These are phyloP conservation scores for Moelleriella libera DNA, from an alignment of 2,329 filamentous ascomycete genomes.

Conservation along the genomic window DNA sequence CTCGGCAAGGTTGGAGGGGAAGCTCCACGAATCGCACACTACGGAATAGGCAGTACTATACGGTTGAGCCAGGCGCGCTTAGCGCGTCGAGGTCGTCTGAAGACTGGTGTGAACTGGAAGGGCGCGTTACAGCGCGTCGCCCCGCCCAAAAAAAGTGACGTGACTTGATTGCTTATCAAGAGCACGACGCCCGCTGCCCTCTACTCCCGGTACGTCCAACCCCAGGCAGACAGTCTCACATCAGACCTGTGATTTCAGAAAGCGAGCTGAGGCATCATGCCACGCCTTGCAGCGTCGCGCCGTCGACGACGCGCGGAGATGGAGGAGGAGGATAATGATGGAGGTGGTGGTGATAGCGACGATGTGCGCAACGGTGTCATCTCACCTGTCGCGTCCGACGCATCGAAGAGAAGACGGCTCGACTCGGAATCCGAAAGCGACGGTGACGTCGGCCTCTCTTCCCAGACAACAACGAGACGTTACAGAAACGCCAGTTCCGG, in stretches of 20 bases:
- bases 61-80: too few species aligned
- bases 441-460: conserved; percentile 3
- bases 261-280: not conserved
- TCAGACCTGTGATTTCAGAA: not conserved
- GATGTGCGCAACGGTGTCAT: conserved; percentile 9
- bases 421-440: conserved; percentile 10
- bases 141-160: too few species aligned
- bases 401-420: conserved; percentile 22
- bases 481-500: conserved; percentile 4
- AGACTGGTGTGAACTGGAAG: too few species aligned
- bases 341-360: conserved; percentile 18
- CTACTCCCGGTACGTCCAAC: too few species aligned
- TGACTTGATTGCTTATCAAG: too few species aligned
- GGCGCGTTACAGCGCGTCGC: too few species aligned
- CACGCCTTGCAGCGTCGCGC: conserved; percentile 10
- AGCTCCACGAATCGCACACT: too few species aligned
- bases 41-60: too few species aligned
- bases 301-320: conserved; percentile 29
- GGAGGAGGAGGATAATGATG: conserved; percentile 17
- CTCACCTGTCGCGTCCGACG: conserved; percentile 12
- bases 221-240: not conserved
- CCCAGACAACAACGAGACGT: conserved; percentile 4
- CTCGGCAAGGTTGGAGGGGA: too few species aligned
- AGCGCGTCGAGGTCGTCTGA: too few species aligned
- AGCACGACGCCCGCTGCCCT: too few species aligned